Percentiles rank a stretch among this genome's conserved stretches.
These are phyloP conservation scores for Coffea canephora DNA, from an alignment of 257 asterid genomes.

Conservation along the genomic window DNA sequence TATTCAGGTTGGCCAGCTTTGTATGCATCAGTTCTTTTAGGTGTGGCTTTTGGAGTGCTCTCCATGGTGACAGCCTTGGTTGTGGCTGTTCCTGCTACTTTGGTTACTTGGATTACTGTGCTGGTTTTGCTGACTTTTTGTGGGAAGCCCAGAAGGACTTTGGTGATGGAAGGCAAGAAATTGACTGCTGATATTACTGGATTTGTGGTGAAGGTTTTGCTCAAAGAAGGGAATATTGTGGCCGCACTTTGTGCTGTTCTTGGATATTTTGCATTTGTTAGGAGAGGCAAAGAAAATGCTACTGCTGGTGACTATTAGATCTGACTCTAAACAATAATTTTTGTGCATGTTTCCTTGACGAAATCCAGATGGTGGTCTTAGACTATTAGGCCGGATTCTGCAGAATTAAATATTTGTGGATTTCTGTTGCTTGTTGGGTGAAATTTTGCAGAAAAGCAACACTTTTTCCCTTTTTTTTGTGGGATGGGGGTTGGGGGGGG, in stretches of 20 bases:
- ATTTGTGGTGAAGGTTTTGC: slow-evolving; percentile 58
- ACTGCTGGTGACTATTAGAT: slow-evolving; percentile 22
- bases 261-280: slow-evolving; percentile 67
- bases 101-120: slow-evolving; percentile 84
- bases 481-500: too few relatives aligned
- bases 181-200: slow-evolving; percentile 79
- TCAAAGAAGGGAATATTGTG: slow-evolving; percentile 83
- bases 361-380: not conserved
- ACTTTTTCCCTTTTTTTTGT: not conserved
- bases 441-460: not conserved
- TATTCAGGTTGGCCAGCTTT: slow-evolving; percentile 55
- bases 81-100: slow-evolving; percentile 85
- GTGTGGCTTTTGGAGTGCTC: slow-evolving; percentile 67
- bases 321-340: slow-evolving; percentile 4
- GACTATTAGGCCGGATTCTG: not conserved
- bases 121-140: slow-evolving; percentile 68
- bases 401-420: not conserved
- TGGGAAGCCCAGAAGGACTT: slow-evolving; percentile 72
- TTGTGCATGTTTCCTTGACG: not conserved
- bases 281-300: slow-evolving; percentile 27
- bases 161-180: slow-evolving; percentile 76
- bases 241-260: slow-evolving; percentile 80
- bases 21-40: slow-evolving; percentile 65
- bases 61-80: slow-evolving; percentile 86
- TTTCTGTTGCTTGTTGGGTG: not conserved